Percentiles rank a stretch among this genome's conserved stretches.
These are phyloP conservation scores for Diutina pseudorugosa DNA, from an alignment of 1,139 yeast species.

Conservation along the genomic window DNA sequence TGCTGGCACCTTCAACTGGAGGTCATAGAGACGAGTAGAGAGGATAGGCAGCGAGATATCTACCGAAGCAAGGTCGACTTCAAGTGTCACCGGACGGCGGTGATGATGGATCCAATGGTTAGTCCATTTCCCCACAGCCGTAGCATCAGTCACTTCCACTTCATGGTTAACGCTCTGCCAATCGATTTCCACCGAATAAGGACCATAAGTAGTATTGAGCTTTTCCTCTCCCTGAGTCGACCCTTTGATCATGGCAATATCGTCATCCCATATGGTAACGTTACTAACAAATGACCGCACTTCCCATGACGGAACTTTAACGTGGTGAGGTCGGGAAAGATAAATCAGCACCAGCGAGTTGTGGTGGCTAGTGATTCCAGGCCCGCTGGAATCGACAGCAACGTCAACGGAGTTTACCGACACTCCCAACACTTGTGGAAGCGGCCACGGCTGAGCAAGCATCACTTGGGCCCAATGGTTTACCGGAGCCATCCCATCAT, in stretches of 20 bases:
- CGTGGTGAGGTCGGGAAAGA: neutral
- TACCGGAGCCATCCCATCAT: neutral
- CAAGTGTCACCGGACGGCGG: neutral
- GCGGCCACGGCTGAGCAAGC: neutral
- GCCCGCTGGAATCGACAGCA: neutral
- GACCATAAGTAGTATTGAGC: neutral
- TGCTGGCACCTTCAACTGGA: neutral
- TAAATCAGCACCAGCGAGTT: neutral
- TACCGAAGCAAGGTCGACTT: neutral
- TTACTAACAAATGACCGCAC: neutral
- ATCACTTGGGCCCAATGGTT: neutral
- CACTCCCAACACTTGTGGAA: neutral
- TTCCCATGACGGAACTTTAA: neutral
- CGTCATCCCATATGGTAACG: neutral
- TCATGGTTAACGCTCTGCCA: neutral
- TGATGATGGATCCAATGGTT: neutral
- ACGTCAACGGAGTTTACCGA: neutral
- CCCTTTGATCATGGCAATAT: neutral
- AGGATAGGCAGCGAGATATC: neutral
- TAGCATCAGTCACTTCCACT: neutral
- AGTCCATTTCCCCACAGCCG: neutral
- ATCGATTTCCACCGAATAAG: neutral
- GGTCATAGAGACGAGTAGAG: neutral
- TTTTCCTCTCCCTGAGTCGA: neutral
- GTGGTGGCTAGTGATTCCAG: neutral